Evolutionary conservation across 73 alveolate species (phyloP), one percentile per base, ranked within the genome.

Genomic region (Urostyla sp.): DNA sequence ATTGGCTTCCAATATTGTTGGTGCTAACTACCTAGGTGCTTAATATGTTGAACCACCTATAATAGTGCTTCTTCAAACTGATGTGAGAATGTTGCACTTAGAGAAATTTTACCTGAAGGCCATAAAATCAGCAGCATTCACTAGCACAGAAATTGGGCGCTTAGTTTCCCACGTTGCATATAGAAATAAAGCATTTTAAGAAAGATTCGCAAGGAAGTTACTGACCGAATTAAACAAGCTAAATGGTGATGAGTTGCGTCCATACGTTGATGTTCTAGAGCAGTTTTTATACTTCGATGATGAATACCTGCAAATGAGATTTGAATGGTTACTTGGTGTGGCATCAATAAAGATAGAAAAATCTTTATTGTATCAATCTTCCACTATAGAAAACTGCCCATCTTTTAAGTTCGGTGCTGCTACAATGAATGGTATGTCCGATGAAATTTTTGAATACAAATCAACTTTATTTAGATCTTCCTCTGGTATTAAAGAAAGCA

Each of bases 281-380:
- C 32, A 6, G 6, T 37, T 69, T 18, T 13, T 69, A 2, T 1
- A 28, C 1, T 10, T 44, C 8, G 13, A 18, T 24, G 83, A 69
- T 45, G 40, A 53, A 35, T 34, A 27, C 30, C 4, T 31, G 24
- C 3, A 20, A 13, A 28, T 1, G 5, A 45, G 83, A 24, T 27
- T 46, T 10, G 83, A 69, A 48, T 69, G 83, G 83, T 40, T 69
- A 4, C 54, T 69, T 16, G 83, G 83, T 23, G 20, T 48, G 18
- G 72, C 83, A 0, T 27, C 20, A 31, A 51, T 69, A 6, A 45
- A 30, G 18, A 16, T 49, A 6, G 83, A 69, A 1, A 69, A 69
- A 35, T 20, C 59, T 18, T 27, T 27, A 18, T 37, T 46, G 1
- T 48, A 49, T 26, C 20, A 49, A 20, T 13, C 8, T 10, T 13